Percentiles rank a stretch among this genome's conserved stretches.
Conservation (phyloP, 495 filamentous ascomycete species). For the Ramalina intermedia region DNA sequence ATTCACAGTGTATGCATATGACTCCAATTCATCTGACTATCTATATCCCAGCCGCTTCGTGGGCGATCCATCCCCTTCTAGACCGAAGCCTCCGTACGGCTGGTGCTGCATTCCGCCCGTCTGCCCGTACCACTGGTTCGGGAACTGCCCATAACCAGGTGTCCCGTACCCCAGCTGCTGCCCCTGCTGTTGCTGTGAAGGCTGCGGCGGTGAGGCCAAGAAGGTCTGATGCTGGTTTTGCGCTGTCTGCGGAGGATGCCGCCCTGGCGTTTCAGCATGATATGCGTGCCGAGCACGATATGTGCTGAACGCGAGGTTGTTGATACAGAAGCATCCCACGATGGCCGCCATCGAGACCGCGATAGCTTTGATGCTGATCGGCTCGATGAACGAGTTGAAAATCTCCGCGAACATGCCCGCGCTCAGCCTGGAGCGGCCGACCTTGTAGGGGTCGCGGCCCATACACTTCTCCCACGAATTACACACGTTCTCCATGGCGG, state of each 20-base stretch:
- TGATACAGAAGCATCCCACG: conserved; percentile 37
- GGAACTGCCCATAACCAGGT: not conserved
- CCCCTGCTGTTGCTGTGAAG: conserved; percentile 3
- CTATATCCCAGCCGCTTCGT: conserved; percentile 12
- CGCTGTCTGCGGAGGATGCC: conserved; percentile 28
- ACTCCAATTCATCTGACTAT: not conserved
- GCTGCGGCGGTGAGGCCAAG: not conserved
- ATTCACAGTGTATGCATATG: no score
- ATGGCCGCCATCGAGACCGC: conserved; percentile 14
- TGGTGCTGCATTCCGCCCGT: not conserved
- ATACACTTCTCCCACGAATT: conserved; percentile 76
- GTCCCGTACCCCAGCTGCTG: not conserved
- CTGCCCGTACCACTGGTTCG: conserved; percentile 7
- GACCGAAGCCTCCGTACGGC: not conserved
- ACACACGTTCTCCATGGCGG: conserved; percentile 60
- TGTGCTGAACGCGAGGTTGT: conserved; percentile 40
- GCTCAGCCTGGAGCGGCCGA: conserved; percentile 51
- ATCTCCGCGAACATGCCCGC: conserved; percentile 75
- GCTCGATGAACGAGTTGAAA: conserved; percentile 56
- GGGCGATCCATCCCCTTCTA: conserved; percentile 2
- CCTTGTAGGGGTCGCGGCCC: conserved; percentile 51
- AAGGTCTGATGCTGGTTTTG: conserved; percentile 27
- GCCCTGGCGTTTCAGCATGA: conserved; percentile 18
- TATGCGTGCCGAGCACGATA: conserved; percentile 12
- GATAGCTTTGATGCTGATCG: conserved; percentile 60